Base-by-base conservation (phyloP, 345 rosid genomes). In the Schrenkiella parvula region DNA sequence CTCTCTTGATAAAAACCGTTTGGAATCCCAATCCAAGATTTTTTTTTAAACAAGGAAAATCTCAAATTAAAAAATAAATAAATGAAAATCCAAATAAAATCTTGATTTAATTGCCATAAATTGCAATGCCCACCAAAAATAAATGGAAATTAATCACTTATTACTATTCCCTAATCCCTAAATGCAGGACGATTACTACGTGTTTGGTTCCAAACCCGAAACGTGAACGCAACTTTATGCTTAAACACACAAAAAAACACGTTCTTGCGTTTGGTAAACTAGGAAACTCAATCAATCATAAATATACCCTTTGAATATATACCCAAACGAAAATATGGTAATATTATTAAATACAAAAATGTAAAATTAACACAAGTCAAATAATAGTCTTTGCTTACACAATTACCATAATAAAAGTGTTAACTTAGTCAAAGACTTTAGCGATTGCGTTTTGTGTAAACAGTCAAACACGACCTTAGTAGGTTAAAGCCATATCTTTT, bases 51-150 rank as follows among this genome's bases (percentile, higher is more conserved):
- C 51, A 43, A 50, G 2, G 32, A 6, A 75, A 63, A 61, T 68
- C 37, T 14, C 26, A 54, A 44, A 19, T 35, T 54, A 44, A 17
- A 54, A 38, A 5, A 17, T 7, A 73, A 68, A 47, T 53, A 25
- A 53, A 68, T 68, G 39, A 67, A 75, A 61, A 63, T 69, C 75
- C 41, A 70, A 21, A 76, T 21, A 70, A 76, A 70, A 57, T 69
- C 66, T 62, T 70, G 22, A 43, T 68, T 34, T 64, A 64, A 46
- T 46, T 55, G 23, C 53, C 71, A 76, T 69, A 70, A 76, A 54
- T 63, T 47, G 8, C 22, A 18, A 47, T 55, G 18, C 54, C 59
- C 66, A 70, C 62, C 61, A 64, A 64, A 46, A 15, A 38, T 70
- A 64, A 64, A 70, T 64, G 54, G 14, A 39, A 46, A 34, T 55